phyloP scores from a whole-genome alignment of 1,284 basidiomycete species.

The Ceratobasidium sp. region DNA sequence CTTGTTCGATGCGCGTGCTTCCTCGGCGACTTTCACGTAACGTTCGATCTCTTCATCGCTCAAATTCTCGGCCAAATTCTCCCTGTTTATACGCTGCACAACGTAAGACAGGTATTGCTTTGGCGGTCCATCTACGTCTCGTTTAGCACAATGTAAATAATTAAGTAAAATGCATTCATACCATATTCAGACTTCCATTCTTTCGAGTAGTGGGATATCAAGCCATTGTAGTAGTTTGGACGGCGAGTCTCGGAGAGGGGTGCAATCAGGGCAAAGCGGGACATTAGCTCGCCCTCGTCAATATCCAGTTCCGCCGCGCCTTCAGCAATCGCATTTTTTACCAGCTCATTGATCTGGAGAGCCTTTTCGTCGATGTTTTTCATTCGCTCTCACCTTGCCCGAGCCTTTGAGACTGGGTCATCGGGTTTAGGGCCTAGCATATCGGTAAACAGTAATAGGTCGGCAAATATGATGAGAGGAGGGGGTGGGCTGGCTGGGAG shows the following conservation, averaged over 20 bases:
- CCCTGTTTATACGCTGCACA: not conserved
- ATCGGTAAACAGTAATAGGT: not conserved
- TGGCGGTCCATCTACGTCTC: not conserved
- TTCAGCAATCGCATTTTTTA: not conserved
- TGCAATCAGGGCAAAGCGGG: not conserved
- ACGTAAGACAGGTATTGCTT: constrained; percentile 4
- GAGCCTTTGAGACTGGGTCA: not conserved
- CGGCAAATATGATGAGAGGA: too few species aligned
- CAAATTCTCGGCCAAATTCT: not conserved
- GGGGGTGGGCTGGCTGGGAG: too few species aligned
- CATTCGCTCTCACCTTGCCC: not conserved
- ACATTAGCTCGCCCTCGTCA: not conserved
- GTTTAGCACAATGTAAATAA: not conserved
- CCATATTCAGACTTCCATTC: constrained; percentile 2
- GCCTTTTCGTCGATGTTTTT: not conserved
- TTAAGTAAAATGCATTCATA: not conserved
- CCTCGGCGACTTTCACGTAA: not conserved
- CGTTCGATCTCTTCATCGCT: not conserved
- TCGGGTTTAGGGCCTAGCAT: not conserved
- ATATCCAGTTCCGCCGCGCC: not conserved
- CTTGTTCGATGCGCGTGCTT: not conserved
- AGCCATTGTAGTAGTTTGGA: constrained; percentile 10
- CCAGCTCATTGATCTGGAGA: not conserved
- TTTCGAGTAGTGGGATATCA: not conserved
- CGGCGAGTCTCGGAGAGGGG: not conserved